Percentiles rank a stretch among this genome's conserved stretches.
Conservation (phyloP, 441 rosid species). For the Manihot esculenta region DNA sequence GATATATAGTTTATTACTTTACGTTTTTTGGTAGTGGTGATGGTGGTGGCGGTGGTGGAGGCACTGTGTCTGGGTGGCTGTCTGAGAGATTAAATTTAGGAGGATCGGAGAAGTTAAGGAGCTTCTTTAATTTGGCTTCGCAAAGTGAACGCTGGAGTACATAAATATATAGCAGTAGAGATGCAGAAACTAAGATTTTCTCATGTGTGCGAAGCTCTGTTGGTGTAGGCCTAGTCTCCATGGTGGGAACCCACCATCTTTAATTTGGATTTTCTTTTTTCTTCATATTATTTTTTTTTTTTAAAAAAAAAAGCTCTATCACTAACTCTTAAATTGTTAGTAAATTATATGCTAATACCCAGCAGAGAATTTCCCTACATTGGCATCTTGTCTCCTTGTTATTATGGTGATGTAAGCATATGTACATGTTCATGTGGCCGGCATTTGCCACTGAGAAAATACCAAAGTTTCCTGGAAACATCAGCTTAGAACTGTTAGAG, state of each 20-base stretch:
- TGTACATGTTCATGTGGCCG: conserved; percentile 13
- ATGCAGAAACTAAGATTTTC: conserved; percentile 29
- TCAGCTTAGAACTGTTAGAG: background rate
- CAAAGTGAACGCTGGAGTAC: conserved; percentile 48
- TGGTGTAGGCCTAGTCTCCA: conserved; percentile 41
- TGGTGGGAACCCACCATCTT: conserved; percentile 62
- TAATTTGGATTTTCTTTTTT: conserved; percentile 2
- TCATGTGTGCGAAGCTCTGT: conserved; percentile 31
- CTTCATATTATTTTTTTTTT: no score
- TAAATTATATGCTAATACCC: conserved; percentile 38
- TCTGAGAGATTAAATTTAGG: conserved; percentile 1
- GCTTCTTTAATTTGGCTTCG: conserved; percentile 44
- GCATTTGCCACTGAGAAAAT: no score
- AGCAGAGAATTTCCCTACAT: conserved; percentile 30
- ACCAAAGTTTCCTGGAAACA: no score
- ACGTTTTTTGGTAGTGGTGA: conserved; percentile 1
- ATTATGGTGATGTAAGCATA: background rate
- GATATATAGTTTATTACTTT: conserved; percentile 18
- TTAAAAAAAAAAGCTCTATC: conserved; percentile 31
- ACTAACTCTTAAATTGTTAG: conserved; percentile 22
- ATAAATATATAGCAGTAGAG: conserved; percentile 50
- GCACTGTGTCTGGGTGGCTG: background rate
- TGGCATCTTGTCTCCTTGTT: conserved; percentile 30
- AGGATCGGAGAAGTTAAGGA: conserved; percentile 32
- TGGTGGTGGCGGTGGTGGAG: conserved; percentile 11